These are phyloP conservation scores for Cordia subcordata DNA, from an alignment of 257 asterid species.

Conservation along the genomic window DNA sequence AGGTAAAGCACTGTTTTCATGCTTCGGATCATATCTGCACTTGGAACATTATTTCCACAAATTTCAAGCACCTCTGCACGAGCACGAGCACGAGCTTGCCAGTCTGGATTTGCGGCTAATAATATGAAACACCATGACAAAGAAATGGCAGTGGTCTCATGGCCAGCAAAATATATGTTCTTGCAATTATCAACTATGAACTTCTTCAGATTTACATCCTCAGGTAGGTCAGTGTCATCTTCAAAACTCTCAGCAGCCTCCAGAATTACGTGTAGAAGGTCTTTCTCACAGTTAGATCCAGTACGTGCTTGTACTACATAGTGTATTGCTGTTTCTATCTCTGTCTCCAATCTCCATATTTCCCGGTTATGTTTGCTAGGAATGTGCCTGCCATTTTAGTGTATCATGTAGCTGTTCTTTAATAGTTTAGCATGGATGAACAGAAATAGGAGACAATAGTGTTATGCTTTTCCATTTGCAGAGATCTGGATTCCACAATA, in stretches of 20 bases:
- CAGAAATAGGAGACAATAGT: too few relatives aligned
- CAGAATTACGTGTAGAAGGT: conserved; percentile 54
- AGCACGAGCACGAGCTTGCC: conserved; percentile 72
- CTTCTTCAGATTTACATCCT: conserved; percentile 31
- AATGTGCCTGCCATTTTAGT: conserved; percentile 45
- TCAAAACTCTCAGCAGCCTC: conserved; percentile 44
- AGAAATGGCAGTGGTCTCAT: conserved; percentile 57
- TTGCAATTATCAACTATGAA: conserved; percentile 70
- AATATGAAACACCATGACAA: conserved; percentile 82
- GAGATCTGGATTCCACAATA: too few relatives aligned
- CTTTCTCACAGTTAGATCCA: conserved; percentile 29
- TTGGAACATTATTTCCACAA: conserved; percentile 43
- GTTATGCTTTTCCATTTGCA: too few relatives aligned
- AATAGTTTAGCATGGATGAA: not conserved
- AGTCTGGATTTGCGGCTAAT: conserved; percentile 60
- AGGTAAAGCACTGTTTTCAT: conserved; percentile 52
- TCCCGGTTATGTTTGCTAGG: conserved; percentile 52
- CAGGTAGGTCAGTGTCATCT: conserved; percentile 31
- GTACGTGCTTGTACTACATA: conserved; percentile 36
- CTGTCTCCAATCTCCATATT: conserved; percentile 53
- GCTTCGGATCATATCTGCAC: conserved; percentile 45
- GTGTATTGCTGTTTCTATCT: conserved; percentile 48
- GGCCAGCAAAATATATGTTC: conserved; percentile 69
- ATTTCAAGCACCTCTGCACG: conserved; percentile 60
- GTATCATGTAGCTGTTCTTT: conserved; percentile 10